These are phyloP conservation scores for Colletotrichum coccodes DNA, from an alignment of 2,329 filamentous ascomycete genomes.

Conservation along the genomic window DNA sequence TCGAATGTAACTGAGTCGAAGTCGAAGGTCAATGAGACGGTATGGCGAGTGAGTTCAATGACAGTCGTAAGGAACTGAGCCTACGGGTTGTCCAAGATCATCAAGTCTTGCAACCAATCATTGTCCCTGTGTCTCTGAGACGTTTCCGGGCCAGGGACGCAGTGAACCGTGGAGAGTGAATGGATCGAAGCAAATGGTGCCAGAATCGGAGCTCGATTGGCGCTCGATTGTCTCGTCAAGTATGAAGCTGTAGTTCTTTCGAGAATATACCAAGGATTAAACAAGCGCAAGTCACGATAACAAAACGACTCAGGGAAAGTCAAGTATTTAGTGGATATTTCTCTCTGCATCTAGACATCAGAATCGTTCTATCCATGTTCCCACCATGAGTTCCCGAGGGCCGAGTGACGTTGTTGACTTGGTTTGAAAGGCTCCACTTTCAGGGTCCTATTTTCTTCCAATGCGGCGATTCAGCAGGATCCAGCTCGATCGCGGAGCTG, in stretches of 20 bases:
- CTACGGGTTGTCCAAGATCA: neutral
- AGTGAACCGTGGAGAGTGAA: neutral
- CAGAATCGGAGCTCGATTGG: neutral
- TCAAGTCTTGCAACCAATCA: neutral
- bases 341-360: neutral
- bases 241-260: neutral
- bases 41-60: neutral
- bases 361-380: constrained; percentile 1
- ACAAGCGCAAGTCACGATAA: neutral
- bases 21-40: neutral
- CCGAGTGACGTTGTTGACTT: constrained; percentile 34
- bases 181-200: neutral
- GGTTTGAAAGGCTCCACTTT: constrained; percentile 23
- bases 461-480: constrained; percentile 26
- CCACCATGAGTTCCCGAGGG: constrained; percentile 23
- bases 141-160: neutral
- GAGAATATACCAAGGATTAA: neutral
- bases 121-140: neutral
- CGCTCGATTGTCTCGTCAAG: neutral
- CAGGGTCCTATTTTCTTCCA: constrained; percentile 28
- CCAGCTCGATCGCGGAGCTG: constrained; percentile 20
- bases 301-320: neutral
- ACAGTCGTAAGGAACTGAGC: neutral
- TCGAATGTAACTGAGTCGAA: neutral
- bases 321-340: neutral